A percentile compares a stretch with the other conserved stretches of the same genome.
Conservation (phyloP, 2,329 filamentous ascomycete genomes). For the Cordyceps fumosorosea region DNA sequence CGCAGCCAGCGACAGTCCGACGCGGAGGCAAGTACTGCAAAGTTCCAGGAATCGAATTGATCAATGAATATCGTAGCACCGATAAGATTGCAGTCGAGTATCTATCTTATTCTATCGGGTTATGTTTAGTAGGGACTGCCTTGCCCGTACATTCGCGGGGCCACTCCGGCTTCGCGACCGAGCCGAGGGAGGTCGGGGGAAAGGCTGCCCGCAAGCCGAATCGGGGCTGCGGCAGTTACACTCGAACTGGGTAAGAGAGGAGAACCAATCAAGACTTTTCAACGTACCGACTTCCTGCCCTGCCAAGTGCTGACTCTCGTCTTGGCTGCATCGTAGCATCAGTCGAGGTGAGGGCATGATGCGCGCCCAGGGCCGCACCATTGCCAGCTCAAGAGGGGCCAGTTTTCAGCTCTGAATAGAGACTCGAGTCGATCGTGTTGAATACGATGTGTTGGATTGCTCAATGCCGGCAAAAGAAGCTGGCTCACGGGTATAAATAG, state of each 20-base stretch:
- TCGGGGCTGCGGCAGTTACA: neutral
- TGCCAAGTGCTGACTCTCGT: constrained; percentile 2
- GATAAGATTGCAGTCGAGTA: too few relatives aligned
- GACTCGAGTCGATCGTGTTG: neutral
- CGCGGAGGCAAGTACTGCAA: neutral
- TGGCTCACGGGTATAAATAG: neutral
- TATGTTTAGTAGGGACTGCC: neutral
- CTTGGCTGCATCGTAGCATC: constrained; percentile 1
- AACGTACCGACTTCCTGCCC: neutral
- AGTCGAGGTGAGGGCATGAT: neutral
- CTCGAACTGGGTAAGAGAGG: neutral
- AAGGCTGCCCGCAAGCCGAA: neutral
- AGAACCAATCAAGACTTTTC: neutral
- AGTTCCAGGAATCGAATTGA: too few relatives aligned
- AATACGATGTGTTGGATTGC: neutral
- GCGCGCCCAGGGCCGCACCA: neutral
- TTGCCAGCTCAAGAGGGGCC: neutral
- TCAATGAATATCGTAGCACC: too few relatives aligned
- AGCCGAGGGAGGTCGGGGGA: neutral
- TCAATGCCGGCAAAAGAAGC: neutral
- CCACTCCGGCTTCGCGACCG: neutral
- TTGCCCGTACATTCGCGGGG: neutral
- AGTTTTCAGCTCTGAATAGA: neutral
- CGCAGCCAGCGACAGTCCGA: neutral
- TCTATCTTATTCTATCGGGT: too few relatives aligned